Conservation (phyloP, 164 flowering plant species). For the Tetracentron sinense region DNA sequence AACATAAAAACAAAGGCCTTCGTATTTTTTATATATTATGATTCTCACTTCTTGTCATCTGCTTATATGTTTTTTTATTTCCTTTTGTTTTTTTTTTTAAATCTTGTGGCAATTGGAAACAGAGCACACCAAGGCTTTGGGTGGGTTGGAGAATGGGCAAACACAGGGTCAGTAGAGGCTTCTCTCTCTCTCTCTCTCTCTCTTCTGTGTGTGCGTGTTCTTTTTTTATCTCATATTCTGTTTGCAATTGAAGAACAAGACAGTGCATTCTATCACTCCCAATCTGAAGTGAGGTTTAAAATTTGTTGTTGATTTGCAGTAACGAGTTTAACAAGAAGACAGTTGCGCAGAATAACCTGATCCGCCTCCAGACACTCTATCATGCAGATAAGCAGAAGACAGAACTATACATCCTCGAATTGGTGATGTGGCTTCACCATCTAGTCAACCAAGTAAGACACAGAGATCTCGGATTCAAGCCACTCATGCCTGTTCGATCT, state of each 20-base stretch:
- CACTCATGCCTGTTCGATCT: constrained; percentile 34
- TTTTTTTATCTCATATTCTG: no score
- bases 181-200: background rate
- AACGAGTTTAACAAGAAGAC: constrained; percentile 45
- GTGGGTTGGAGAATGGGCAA: constrained; percentile 95
- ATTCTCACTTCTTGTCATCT: background rate
- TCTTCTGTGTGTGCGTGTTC: no score
- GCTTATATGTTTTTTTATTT: no score
- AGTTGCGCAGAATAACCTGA: constrained; percentile 20
- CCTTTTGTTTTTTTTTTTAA: background rate
- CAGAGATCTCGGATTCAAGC: constrained; percentile 39
- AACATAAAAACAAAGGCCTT: background rate
- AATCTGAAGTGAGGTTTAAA: no score
- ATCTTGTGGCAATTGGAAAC: constrained; percentile 16
- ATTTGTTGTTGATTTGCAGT: constrained; percentile 42
- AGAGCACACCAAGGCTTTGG: constrained; percentile 89
- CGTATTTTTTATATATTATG: background rate
- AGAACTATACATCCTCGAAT: constrained; percentile 51
- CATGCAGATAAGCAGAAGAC: constrained; percentile 62
- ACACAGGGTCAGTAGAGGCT: constrained; percentile 45
- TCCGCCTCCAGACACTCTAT: constrained; percentile 68
- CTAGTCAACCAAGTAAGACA: constrained; percentile 38
- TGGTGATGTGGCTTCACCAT: constrained; percentile 59
- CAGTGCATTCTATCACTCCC: no score
- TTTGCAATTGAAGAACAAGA: no score